A percentile compares a stretch with the other conserved stretches of the same genome.
These are phyloP conservation scores for Niveomyces coronatus DNA, from an alignment of 2,329 filamentous ascomycete genomes.

Conservation along the genomic window DNA sequence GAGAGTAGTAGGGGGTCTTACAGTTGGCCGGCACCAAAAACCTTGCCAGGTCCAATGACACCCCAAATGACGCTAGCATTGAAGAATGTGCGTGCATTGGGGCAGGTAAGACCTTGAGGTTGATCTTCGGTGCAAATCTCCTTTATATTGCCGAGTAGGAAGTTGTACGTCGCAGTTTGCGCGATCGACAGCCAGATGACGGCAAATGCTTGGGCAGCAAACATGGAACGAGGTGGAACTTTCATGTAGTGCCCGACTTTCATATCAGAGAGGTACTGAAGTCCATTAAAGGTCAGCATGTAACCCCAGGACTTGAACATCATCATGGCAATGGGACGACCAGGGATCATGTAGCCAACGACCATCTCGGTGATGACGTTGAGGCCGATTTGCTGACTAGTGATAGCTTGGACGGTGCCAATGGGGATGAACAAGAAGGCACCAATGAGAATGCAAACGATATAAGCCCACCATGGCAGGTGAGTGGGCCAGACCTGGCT, in stretches of 20 bases:
- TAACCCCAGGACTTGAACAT: slow-evolving; percentile 38
- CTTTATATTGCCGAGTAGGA: slow-evolving; percentile 36
- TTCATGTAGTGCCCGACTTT: slow-evolving; percentile 46
- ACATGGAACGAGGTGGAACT: slow-evolving; percentile 39
- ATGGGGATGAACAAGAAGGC: slow-evolving; percentile 32
- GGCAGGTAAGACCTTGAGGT: slow-evolving; percentile 43
- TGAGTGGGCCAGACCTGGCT: slow-evolving; percentile 28
- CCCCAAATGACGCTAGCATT: slow-evolving; percentile 52
- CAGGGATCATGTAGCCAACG: slow-evolving; percentile 37
- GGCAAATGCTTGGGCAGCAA: slow-evolving; percentile 33
- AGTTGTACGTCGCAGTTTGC: slow-evolving; percentile 28
- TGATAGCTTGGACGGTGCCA: slow-evolving; percentile 37
- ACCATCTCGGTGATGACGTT: slow-evolving; percentile 40
- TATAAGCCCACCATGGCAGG: slow-evolving; percentile 33
- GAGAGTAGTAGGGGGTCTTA: no score
- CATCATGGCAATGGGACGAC: slow-evolving; percentile 39
- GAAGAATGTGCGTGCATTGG: slow-evolving; percentile 48
- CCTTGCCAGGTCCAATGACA: slow-evolving; percentile 35
- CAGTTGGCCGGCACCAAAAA: slow-evolving; percentile 26
- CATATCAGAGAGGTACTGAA: slow-evolving; percentile 37
- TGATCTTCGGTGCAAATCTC: slow-evolving; percentile 41
- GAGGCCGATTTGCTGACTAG: slow-evolving; percentile 36
- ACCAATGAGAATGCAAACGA: slow-evolving; percentile 30
- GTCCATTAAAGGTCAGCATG: slow-evolving; percentile 35
- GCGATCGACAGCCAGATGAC: slow-evolving; percentile 30